Base-by-base conservation (phyloP, 2,329 filamentous ascomycete species). In the Bisporella sp. region DNA sequence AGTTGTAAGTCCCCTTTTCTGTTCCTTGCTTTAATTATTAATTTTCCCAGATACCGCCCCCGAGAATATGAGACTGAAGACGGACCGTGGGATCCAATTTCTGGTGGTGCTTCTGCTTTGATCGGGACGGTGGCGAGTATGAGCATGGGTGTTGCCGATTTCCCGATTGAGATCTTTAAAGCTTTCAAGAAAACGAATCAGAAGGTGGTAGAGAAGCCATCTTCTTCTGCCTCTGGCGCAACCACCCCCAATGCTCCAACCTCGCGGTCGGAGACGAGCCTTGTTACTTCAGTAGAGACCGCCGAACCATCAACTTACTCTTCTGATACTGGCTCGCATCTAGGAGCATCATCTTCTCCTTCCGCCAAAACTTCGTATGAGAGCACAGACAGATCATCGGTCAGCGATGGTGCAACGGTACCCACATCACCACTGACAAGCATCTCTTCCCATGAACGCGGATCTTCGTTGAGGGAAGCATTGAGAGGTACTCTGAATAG, bases 61-160 rank as follows among this genome's bases (percentile, higher is more conserved):
- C 66, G 70, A 52, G 87, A 95, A 64, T 89, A 92, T 65, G 81
- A 85, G 56, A 88, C 86, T 0, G 86, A 89, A 52, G 81, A 85
- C 32, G 85, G 90, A 42, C 89, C 89, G 0, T 82, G 79, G 61
- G 89, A 93, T 57, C 89, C 89, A 0, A 79, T 95, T 29, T 83
- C 85, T 11, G 89, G 88, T 21, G 87, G 82, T 12, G 83, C 89
- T 0, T 80, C 82, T 42, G 88, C 90, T 0, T 69, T 96, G 1
- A 72, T 95, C n/a, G 86, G 87, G 5, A 92, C 91, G n/a, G 73
- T 93, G 44, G 83, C 85, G 30, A 85, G 79, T 39, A 84, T 96
- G 51, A 80, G 87, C 61, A 86, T 95, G 78, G 88, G 89, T 1
- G 76, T 95, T 40, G 87, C 87, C 1, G 89, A 95, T 61, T 77